These are phyloP conservation scores for Astrocystis sublimbata DNA, from an alignment of 495 filamentous ascomycete species.

Conservation along the genomic window DNA sequence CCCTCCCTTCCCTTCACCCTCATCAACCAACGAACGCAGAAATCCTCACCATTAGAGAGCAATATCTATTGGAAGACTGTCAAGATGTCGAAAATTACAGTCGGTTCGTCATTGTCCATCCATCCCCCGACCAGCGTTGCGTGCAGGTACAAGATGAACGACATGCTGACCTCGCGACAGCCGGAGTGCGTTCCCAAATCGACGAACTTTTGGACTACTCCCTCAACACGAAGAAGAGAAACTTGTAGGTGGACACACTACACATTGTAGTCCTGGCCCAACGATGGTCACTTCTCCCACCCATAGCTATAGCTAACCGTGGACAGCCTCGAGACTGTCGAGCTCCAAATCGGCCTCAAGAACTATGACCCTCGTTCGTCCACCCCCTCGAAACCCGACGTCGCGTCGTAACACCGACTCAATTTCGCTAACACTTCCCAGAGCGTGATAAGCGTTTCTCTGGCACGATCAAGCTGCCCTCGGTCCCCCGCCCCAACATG, in stretches of 20 bases:
- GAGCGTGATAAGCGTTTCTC: slow-evolving; percentile 99
- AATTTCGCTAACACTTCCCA: slow-evolving; percentile 6
- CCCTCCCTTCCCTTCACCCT: slow-evolving; percentile 16
- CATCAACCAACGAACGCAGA: slow-evolving; percentile 43
- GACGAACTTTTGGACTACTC: slow-evolving; percentile 89
- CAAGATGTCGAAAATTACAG: slow-evolving; percentile 85
- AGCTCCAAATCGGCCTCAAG: slow-evolving; percentile 98
- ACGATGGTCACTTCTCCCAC: no score
- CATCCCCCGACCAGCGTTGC: neutral
- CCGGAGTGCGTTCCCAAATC: slow-evolving; percentile 95
- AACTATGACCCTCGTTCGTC: slow-evolving; percentile 84
- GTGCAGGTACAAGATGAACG: neutral
- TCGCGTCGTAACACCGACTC: no score
- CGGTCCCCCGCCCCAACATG: slow-evolving; percentile 91
- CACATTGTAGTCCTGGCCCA: no score
- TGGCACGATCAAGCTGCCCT: slow-evolving; percentile 92
- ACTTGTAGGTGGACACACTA: no score
- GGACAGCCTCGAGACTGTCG: slow-evolving; percentile 91
- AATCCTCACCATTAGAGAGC: slow-evolving; percentile 76
- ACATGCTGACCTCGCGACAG: slow-evolving; percentile 49
- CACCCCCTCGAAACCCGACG: neutral
- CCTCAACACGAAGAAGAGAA: slow-evolving; percentile 96
- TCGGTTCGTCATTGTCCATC: slow-evolving; percentile 59
- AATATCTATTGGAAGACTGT: slow-evolving; percentile 67
- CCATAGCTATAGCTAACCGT: no score